Conservation (phyloP, 1,284 basidiomycete genomes). For the Cryptococcus jaspeensis region DNA sequence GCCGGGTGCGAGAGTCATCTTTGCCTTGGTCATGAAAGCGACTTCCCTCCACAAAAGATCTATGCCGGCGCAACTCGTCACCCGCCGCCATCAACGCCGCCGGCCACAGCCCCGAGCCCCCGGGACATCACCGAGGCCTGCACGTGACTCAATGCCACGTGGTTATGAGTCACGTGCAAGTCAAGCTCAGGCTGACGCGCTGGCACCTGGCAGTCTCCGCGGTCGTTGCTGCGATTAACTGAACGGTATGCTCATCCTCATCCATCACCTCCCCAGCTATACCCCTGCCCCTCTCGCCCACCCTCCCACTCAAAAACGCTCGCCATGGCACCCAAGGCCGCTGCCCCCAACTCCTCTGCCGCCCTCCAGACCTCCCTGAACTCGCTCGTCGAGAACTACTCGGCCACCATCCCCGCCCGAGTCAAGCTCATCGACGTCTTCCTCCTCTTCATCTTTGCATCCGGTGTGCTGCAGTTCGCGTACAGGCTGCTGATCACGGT, state of each 20-base stretch:
- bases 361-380: constrained; percentile 53
- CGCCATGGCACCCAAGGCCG: background rate
- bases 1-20: no score
- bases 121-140: no score
- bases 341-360: constrained; percentile 3
- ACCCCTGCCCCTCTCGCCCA: no score
- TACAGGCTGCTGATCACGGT: constrained; percentile 90
- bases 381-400: constrained; percentile 74
- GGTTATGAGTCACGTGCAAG: no score
- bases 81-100: no score
- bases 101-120: no score
- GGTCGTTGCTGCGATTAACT: background rate
- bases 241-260: background rate
- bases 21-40: no score
- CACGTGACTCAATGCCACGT: no score
- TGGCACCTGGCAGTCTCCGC: background rate
- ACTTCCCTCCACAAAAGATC: no score
- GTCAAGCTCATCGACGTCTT: constrained; percentile 94
- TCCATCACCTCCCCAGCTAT: no score
- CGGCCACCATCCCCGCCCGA: constrained; percentile 70
- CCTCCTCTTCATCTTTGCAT: constrained; percentile 86
- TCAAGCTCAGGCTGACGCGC: background rate
- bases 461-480: constrained; percentile 83
- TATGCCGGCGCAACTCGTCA: no score
- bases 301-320: no score